Conservation (phyloP, 352 stramenopile species). For the Phytophthora pinifolia region DNA sequence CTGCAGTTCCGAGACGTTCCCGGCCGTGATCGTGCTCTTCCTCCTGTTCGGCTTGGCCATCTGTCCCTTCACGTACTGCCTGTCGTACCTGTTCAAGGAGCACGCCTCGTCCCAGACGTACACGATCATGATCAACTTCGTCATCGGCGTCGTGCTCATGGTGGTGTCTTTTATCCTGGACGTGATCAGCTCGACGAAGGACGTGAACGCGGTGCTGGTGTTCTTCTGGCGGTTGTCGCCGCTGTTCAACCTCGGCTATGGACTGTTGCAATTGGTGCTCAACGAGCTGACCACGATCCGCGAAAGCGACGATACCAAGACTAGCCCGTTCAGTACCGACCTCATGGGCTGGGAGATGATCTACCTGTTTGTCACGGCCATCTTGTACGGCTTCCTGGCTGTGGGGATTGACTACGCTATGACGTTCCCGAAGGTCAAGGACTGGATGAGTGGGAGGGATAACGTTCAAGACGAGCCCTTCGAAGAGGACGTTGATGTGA, state of each 20-base stretch:
- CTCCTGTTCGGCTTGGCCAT: slow-evolving; percentile 61
- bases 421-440: slow-evolving; percentile 37
- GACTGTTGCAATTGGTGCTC: slow-evolving; percentile 41
- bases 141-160: slow-evolving; percentile 63
- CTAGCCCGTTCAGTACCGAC: slow-evolving; percentile 55
- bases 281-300: slow-evolving; percentile 36
- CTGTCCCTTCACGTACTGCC: slow-evolving; percentile 65
- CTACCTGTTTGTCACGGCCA: slow-evolving; percentile 42
- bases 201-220: slow-evolving; percentile 50
- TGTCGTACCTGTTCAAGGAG: slow-evolving; percentile 70
- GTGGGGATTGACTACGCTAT: slow-evolving; percentile 45
- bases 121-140: slow-evolving; percentile 72
- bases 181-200: slow-evolving; percentile 44
- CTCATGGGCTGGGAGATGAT: slow-evolving; percentile 65
- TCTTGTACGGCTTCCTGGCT: slow-evolving; percentile 31
- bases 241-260: slow-evolving; percentile 57
- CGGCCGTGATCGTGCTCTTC: slow-evolving; percentile 55
- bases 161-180: slow-evolving; percentile 57
- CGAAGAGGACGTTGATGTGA: slow-evolving; percentile 50
- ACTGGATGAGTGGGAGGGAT: slow-evolving; percentile 35
- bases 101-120: slow-evolving; percentile 68
- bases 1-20: slow-evolving; percentile 47
- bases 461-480: slow-evolving; percentile 25
- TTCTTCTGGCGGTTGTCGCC: slow-evolving; percentile 79
- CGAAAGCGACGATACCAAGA: slow-evolving; percentile 38